These are phyloP conservation scores for Hemisphaericaspora nanyangensis DNA, from an alignment of 805 yeast genomes.

Conservation along the genomic window DNA sequence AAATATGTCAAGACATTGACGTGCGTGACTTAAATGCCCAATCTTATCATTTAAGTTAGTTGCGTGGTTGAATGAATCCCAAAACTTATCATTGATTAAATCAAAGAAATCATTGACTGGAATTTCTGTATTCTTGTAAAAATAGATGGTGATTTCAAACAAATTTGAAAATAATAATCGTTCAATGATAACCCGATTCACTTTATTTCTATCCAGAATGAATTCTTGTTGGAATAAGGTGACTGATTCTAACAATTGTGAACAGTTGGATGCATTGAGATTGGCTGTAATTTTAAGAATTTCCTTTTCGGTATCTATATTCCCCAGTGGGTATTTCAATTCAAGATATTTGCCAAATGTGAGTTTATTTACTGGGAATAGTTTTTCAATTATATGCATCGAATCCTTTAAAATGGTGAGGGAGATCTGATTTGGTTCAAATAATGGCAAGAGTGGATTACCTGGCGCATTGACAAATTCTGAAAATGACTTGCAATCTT, in stretches of 20 bases:
- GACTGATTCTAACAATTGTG: conserved; percentile 16
- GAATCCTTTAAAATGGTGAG: conserved; percentile 16
- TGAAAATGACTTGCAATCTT: conserved; percentile 5
- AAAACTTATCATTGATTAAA: conserved; percentile 24
- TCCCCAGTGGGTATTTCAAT: conserved; percentile 16
- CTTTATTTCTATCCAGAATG: conserved; percentile 10
- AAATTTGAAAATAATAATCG: conserved; percentile 25
- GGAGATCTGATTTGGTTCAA: conserved; percentile 16
- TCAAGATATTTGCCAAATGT: conserved; percentile 26
- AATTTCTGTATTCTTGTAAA: conserved; percentile 10
- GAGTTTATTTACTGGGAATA: conserved; percentile 33
- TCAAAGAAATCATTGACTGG: conserved; percentile 12
- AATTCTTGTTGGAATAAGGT: conserved; percentile 21
- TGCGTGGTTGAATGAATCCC: conserved; percentile 30
- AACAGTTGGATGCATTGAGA: conserved; percentile 19
- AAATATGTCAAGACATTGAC: conserved; percentile 23
- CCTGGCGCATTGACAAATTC: conserved; percentile 14
- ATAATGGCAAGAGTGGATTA: conserved; percentile 14
- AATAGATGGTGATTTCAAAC: conserved; percentile 20
- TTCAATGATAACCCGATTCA: conserved; percentile 23
- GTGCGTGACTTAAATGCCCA: conserved; percentile 24
- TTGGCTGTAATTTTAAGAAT: conserved; percentile 21
- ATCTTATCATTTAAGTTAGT: conserved; percentile 29
- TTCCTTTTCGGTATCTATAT: conserved; percentile 21
- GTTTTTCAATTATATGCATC: conserved; percentile 26